Conservation (phyloP, 805 yeast species). For the Candida xiaguanensis region DNA sequence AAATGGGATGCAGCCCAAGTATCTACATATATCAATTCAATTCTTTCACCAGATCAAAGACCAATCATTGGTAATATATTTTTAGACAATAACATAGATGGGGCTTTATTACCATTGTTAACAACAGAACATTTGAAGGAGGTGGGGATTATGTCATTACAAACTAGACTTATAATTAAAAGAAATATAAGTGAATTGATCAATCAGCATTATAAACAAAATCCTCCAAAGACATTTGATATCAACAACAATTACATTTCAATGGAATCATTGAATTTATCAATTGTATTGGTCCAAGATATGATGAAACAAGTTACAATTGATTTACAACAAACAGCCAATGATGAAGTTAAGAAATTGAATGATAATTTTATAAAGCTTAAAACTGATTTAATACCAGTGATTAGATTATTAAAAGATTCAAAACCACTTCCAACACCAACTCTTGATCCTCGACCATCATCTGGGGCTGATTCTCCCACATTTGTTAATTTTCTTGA, state of each 20-base stretch:
- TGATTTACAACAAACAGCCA: constrained; percentile 16
- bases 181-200: constrained; percentile 55
- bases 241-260: constrained; percentile 34
- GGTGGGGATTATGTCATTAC: constrained; percentile 55
- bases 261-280: constrained; percentile 35
- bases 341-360: constrained; percentile 36
- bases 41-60: constrained; percentile 19
- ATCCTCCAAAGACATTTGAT: constrained; percentile 27
- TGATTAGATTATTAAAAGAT: constrained; percentile 60
- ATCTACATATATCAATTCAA: constrained; percentile 26
- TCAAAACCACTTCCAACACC: constrained; percentile 68
- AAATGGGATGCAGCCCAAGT: constrained; percentile 47
- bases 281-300: constrained; percentile 33
- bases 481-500: background rate
- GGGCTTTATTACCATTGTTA: constrained; percentile 66
- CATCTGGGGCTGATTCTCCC: constrained; percentile 10
- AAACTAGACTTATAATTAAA: constrained; percentile 58
- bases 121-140: constrained; percentile 70
- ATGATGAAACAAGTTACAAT: constrained; percentile 24
- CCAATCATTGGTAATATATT: constrained; percentile 29
- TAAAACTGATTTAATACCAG: constrained; percentile 62
- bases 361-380: constrained; percentile 53
- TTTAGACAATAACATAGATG: constrained; percentile 61
- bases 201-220: constrained; percentile 26
- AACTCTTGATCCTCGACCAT: constrained; percentile 40